These are phyloP conservation scores for Penicillium sp. DNA, from an alignment of 2,329 filamentous ascomycete species.

Conservation along the genomic window DNA sequence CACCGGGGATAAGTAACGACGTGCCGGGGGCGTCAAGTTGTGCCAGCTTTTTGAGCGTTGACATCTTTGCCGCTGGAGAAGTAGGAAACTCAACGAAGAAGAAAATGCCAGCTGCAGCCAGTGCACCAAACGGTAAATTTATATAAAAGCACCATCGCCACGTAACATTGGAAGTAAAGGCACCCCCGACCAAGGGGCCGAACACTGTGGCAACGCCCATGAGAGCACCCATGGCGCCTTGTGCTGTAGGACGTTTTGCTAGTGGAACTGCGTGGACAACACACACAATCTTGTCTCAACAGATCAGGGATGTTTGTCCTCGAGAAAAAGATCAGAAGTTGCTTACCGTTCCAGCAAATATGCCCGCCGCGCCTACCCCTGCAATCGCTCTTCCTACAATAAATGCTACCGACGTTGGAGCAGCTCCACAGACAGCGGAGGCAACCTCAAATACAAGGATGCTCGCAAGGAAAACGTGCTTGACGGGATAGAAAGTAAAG, in stretches of 20 bases:
- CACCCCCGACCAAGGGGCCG: conserved; percentile 58
- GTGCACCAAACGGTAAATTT: conserved; percentile 40
- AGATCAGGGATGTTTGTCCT: conserved; percentile 16
- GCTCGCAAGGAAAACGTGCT: conserved; percentile 4
- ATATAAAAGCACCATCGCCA: conserved; percentile 62
- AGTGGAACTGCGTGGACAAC: conserved; percentile 21
- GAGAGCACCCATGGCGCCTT: conserved; percentile 59
- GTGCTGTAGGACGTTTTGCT: conserved; percentile 53
- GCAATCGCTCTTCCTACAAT: conserved; percentile 31
- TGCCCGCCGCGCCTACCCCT: conserved; percentile 26
- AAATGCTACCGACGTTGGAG: conserved; percentile 25
- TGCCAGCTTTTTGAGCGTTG: neutral
- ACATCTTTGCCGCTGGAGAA: neutral
- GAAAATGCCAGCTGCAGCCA: conserved; percentile 28
- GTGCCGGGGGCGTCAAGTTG: neutral
- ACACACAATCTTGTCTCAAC: conserved; percentile 35
- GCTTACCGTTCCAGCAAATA: conserved; percentile 22
- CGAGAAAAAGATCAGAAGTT: conserved; percentile 23
- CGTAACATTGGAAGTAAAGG: conserved; percentile 55
- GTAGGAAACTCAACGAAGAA: conserved; percentile 24
- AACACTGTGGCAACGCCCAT: conserved; percentile 59
- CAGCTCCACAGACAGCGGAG: conserved; percentile 40
- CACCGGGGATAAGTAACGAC: conserved; percentile 38
- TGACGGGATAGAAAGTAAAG: conserved; percentile 42
- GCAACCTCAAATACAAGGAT: conserved; percentile 40